Base-by-base conservation (phyloP, 2,329 filamentous ascomycete species). In the Fusarium sp. region DNA sequence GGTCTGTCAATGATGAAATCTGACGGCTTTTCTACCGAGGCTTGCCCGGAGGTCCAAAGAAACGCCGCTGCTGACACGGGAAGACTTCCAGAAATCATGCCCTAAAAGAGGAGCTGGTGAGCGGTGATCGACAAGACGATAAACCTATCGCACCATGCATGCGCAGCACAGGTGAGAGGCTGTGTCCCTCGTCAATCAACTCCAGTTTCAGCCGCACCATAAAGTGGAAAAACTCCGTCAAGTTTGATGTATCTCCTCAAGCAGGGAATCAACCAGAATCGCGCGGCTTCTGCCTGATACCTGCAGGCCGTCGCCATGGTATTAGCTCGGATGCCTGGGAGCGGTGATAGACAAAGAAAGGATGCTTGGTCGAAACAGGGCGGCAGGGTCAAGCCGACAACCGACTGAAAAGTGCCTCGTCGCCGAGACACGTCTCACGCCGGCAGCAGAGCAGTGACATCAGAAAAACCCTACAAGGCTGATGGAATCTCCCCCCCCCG, bases 401-500 rank as follows among this genome's bases (percentile, higher is more conserved):
- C 45, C 57, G 62, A 47, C 40, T 31, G 24, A 58, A 72, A 61
- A 73, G 50, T 71, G 72, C 70, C 70, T 76, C 69, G 62, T 62
- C 60, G 62, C 62, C 58, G 70, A 71, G 73, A 69, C 67, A 63
- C 50, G 74, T 76, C 72, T 77, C 70, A 70, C 56, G 66, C 66
- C 52, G 65, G 56, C 58, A 52, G 50, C 66, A 54, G 76, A 52
- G 50, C 66, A 54, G 76, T 77, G 76, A 78, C 76, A 74, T 77
- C 63, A 65, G 56, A 60, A 63, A 47, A 69, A 70, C 76, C 76
- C 62, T 75, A 75, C 76, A 77, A 72, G 76, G 76, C 76, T 77
- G 76, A 76, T 54, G 67, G 68, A 52, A 31, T 56, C 62, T 45
- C 50, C 29, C 22, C 27, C 37, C 59, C 42, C n/a, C n/a, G 61